Conservation (phyloP, 192 early-diverging fungal genomes). For the Podila horticola region DNA sequence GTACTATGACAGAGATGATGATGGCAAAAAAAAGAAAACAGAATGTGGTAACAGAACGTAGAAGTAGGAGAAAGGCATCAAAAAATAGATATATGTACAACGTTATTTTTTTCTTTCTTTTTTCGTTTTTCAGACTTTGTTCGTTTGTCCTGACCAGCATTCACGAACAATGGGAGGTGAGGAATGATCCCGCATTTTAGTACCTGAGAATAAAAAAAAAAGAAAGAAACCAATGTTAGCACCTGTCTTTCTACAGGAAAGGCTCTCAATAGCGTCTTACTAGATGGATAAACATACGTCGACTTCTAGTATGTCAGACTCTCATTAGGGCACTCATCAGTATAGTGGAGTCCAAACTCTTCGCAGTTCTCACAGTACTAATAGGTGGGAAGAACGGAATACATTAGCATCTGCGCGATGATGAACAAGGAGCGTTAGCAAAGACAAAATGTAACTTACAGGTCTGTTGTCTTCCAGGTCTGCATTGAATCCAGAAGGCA, state of each 20-base stretch:
- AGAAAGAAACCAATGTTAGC: not conserved
- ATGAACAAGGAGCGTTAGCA: not conserved
- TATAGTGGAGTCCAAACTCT: slow-evolving; percentile 73
- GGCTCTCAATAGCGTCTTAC: too few species aligned
- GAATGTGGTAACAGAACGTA: not conserved
- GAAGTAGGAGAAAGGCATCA: too few species aligned
- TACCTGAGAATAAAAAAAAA: not conserved
- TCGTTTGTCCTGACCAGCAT: slow-evolving; percentile 3
- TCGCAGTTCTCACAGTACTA: slow-evolving; percentile 86
- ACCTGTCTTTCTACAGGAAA: too few species aligned
- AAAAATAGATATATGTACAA: slow-evolving; percentile 1
- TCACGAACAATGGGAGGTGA: not conserved
- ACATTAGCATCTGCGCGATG: not conserved
- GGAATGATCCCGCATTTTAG: not conserved
- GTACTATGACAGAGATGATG: not conserved
- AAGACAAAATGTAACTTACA: slow-evolving; percentile 46
- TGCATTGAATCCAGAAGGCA: not conserved
- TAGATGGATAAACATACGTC: too few species aligned
- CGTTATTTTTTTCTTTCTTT: not conserved
- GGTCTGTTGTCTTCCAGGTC: slow-evolving; percentile 50
- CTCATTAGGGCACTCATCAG: slow-evolving; percentile 74
- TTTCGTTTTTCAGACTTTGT: not conserved
- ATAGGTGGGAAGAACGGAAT: not conserved
- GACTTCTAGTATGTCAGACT: slow-evolving; percentile 19
- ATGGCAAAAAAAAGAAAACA: not conserved